A percentile compares a stretch with the other conserved stretches of the same genome.
phyloP scores from a whole-genome alignment of 2,329 filamentous ascomycete genomes.

The Colletotrichum endophyticum region DNA sequence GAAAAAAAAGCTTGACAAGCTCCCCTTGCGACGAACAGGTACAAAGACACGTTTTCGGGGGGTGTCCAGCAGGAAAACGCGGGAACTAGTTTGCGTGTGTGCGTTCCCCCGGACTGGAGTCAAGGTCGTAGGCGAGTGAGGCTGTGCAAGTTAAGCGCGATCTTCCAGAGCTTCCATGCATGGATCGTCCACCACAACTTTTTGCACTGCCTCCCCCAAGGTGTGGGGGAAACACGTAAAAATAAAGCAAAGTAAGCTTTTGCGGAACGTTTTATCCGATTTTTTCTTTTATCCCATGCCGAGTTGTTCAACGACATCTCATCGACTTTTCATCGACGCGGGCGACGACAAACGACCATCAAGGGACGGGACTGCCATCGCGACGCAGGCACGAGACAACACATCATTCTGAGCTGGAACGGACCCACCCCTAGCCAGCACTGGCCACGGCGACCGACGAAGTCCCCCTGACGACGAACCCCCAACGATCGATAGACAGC shows the following conservation, averaged over 20 bases:
- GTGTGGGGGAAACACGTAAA: slow-evolving; percentile 9
- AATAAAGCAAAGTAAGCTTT: slow-evolving; percentile 8
- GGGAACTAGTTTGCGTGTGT: slow-evolving; percentile 10
- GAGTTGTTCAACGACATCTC: slow-evolving; percentile 6
- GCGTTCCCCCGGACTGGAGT: slow-evolving; percentile 14
- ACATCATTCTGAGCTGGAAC: not conserved
- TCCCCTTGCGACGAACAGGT: slow-evolving; percentile 19
- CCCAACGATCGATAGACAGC: not conserved
- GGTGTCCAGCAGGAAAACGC: not conserved
- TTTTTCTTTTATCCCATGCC: not conserved
- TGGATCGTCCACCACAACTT: slow-evolving; percentile 19
- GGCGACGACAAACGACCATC: not conserved
- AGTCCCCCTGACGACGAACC: not conserved
- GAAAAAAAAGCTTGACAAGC: slow-evolving; percentile 12
- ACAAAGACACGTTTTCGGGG: slow-evolving; percentile 14
- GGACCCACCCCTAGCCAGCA: not conserved
- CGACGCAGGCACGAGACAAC: not conserved
- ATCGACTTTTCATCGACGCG: not conserved
- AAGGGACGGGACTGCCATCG: not conserved
- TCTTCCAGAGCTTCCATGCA: slow-evolving; percentile 21
- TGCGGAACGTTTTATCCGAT: slow-evolving; percentile 13
- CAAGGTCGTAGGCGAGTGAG: slow-evolving; percentile 22
- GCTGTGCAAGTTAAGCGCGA: slow-evolving; percentile 22
- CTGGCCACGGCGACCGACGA: not conserved
- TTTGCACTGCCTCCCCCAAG: not conserved